A percentile compares a stretch with the other conserved stretches of the same genome.
These are phyloP conservation scores for Apiospora marii DNA, from an alignment of 2,329 filamentous ascomycete genomes.

Conservation along the genomic window DNA sequence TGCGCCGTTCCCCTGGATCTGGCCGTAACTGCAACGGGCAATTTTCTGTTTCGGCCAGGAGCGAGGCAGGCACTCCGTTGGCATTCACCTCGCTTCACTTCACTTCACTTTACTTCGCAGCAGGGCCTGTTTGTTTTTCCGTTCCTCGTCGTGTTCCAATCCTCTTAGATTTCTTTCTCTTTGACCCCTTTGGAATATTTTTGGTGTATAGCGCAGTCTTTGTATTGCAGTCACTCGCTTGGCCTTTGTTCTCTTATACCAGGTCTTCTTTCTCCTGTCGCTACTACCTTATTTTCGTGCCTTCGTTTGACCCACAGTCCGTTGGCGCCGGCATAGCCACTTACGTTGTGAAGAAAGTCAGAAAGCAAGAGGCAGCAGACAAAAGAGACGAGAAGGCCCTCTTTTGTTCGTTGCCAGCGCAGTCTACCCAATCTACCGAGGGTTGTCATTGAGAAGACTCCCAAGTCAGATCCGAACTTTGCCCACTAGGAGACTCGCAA, in stretches of 20 bases:
- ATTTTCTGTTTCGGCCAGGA: slow-evolving; percentile 15
- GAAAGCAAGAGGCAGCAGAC: background rate
- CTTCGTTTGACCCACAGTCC: slow-evolving; percentile 20
- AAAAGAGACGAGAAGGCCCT: background rate
- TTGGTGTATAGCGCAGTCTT: slow-evolving; percentile 3
- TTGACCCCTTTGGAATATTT: slow-evolving; percentile 5
- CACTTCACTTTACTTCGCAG: background rate
- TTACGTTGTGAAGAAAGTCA: slow-evolving; percentile 10
- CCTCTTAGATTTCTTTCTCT: background rate
- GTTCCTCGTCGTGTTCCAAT: background rate
- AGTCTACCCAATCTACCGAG: background rate
- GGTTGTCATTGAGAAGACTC: slow-evolving; percentile 9
- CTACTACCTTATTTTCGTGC: background rate
- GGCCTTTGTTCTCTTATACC: slow-evolving; percentile 5
- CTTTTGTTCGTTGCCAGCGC: background rate
- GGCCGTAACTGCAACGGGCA: background rate
- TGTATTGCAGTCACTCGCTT: slow-evolving; percentile 11
- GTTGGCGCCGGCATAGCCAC: slow-evolving; percentile 20
- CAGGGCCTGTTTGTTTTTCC: background rate
- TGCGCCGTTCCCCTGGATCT: slow-evolving; percentile 14
- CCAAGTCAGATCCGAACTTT: background rate
- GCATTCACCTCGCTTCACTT: background rate
- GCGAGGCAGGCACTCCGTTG: background rate
- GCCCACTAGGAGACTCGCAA: background rate
- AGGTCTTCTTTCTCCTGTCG: slow-evolving; percentile 3